Base-by-base conservation (phyloP, 2,329 filamentous ascomycete species). In the Aureobasidium namibiae region DNA sequence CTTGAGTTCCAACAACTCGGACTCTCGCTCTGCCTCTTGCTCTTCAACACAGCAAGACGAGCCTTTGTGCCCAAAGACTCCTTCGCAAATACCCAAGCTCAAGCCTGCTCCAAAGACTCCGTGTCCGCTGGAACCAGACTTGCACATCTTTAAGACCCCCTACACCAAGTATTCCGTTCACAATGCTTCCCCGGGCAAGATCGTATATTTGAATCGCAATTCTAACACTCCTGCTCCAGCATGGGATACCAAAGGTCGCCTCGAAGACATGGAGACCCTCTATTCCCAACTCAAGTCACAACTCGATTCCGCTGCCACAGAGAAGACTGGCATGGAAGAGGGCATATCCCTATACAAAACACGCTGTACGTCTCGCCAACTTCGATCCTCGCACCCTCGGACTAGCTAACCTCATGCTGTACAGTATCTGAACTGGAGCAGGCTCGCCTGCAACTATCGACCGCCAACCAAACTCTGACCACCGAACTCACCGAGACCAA, bases 221-320 rank as follows among this genome's bases (percentile, higher is more conserved):
- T 90, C 91, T 85, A 87, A 89, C 80, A 75, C 82, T 64, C 80
- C 76, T 74, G 69, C 72, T 70, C 76, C 81, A 89, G 88, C 82
- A 67, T 92, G 87, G 81, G 90, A 96, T 70, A 84, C 91, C 65
- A 86, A 91, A 66, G 83, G 83, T 62, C 84, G 87, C 64, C 81
- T 96, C 65, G 85, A 86, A 63, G 82, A 85, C 61, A 86, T 96
- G 74, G 89, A 95, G 67, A 78, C 79, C 18, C 80, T 92, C 67
- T 90, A 90, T 69, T 80, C 82, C 49, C 78, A 81, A 61, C 78
- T 97, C 62, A 87, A 87, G 67, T 80, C 86, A 60, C 86, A 88
- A 63, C 84, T 96, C 69, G 84, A 84, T 61, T 80, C 81, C 33
- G 85, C 88, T 23, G 80, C 87, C 11, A 81, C 80, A 41, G 85